A percentile compares a stretch with the other conserved stretches of the same genome.
phyloP scores from a whole-genome alignment of 2,329 filamentous ascomycete genomes.

The Fusarium citri region DNA sequence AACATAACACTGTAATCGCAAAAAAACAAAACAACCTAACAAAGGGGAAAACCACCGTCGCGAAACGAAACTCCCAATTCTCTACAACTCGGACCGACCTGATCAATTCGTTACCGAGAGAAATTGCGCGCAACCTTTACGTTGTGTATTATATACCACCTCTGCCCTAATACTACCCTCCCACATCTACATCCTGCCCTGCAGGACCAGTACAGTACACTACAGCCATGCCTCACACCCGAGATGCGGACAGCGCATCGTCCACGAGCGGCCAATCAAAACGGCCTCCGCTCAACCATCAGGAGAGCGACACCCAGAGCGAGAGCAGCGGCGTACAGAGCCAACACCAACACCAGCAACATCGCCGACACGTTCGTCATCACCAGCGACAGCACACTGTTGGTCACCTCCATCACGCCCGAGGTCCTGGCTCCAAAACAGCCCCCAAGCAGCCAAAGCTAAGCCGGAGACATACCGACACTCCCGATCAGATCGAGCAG shows the following conservation, averaged over 20 bases:
- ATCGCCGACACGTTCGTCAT: conserved; percentile 49
- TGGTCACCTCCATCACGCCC: conserved; percentile 60
- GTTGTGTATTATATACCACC: conserved; percentile 26
- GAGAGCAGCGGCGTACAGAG: conserved; percentile 47
- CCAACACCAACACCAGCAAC: conserved; percentile 49
- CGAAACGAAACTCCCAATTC: conserved; percentile 9
- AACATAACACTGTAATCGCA: conserved; percentile 30
- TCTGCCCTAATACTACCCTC: conserved; percentile 5
- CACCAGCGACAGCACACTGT: conserved; percentile 52
- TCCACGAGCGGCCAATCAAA: conserved; percentile 67
- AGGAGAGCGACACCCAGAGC: conserved; percentile 52
- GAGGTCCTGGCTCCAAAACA: conserved; percentile 64
- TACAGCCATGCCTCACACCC: conserved; percentile 57
- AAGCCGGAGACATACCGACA: conserved; percentile 58
- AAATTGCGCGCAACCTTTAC: conserved; percentile 20
- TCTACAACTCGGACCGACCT: neutral
- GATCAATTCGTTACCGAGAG: conserved; percentile 15
- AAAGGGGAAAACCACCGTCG: conserved; percentile 9
- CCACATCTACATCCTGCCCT: neutral
- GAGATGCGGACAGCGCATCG: conserved; percentile 61
- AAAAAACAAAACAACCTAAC: conserved; percentile 22
- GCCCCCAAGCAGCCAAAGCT: conserved; percentile 61
- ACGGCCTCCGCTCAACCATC: conserved; percentile 56
- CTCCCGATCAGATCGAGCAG: conserved; percentile 46
- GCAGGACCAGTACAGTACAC: neutral